phyloP scores from a whole-genome alignment of 2,329 filamentous ascomycete species.

The Exophiala dermatitidis region DNA sequence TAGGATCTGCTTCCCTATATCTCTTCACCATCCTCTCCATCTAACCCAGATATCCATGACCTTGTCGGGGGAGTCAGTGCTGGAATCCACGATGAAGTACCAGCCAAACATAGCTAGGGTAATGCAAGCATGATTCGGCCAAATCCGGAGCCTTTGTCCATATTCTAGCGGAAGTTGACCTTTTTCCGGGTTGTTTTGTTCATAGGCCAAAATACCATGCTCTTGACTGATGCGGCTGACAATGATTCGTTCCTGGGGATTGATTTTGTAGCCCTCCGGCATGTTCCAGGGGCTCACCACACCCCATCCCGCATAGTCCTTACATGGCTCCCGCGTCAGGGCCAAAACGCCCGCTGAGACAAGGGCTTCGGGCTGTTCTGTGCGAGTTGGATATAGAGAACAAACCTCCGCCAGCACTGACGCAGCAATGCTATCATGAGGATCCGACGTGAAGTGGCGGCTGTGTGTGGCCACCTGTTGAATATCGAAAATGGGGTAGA shows the following conservation, averaged over 20 bases:
- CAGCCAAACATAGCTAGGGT: conserved; percentile 63
- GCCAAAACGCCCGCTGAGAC: conserved; percentile 63
- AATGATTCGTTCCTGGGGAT: conserved; percentile 52
- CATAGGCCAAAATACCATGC: conserved; percentile 65
- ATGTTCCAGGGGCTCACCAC: conserved; percentile 56
- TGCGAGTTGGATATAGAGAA: conserved; percentile 55
- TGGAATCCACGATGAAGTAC: conserved; percentile 67
- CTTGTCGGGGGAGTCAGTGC: conserved; percentile 44
- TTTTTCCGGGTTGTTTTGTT: conserved; percentile 30
- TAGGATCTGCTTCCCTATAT: neutral
- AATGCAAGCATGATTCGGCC: conserved; percentile 77
- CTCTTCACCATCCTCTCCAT: conserved; percentile 59
- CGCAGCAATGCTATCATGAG: conserved; percentile 53
- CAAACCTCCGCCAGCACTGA: conserved; percentile 65
- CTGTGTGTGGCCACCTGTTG: conserved; percentile 72
- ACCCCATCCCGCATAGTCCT: conserved; percentile 64
- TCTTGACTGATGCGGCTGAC: conserved; percentile 69
- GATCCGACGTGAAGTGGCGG: conserved; percentile 33
- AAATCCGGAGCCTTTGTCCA: conserved; percentile 62
- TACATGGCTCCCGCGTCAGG: conserved; percentile 65
- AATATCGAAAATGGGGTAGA: conserved; percentile 68
- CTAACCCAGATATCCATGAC: conserved; percentile 70
- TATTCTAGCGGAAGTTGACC: conserved; percentile 47
- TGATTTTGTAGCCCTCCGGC: conserved; percentile 30
- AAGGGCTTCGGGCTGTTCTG: conserved; percentile 54